phyloP scores from a whole-genome alignment of 2,329 filamentous ascomycete species.

The Fusarium piperis region DNA sequence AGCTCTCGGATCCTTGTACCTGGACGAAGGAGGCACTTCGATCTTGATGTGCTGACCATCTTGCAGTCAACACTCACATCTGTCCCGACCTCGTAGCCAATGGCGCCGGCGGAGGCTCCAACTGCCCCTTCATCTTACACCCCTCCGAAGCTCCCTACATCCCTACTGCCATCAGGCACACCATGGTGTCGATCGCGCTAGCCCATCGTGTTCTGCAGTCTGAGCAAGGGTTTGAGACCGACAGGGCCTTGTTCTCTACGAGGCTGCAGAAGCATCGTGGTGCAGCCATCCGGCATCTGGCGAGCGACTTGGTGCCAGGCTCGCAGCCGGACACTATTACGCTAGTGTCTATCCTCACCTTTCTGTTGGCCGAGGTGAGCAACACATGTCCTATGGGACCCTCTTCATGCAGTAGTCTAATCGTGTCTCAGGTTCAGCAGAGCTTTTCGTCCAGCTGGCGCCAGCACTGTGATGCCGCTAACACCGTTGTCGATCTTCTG shows the following conservation, averaged over 20 bases:
- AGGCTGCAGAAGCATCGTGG: conserved; percentile 27
- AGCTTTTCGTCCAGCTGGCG: conserved; percentile 25
- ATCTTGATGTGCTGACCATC: neutral
- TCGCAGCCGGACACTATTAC: neutral
- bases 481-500: conserved; percentile 12
- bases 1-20: neutral
- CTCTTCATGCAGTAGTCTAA: neutral
- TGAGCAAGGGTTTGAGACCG: neutral
- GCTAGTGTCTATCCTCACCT: conserved; percentile 14
- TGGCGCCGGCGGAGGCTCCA: conserved; percentile 1
- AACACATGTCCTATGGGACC: neutral
- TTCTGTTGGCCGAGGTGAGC: conserved; percentile 27
- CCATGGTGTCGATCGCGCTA: conserved; percentile 22
- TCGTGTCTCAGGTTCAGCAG: conserved; percentile 9
- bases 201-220: conserved; percentile 25
- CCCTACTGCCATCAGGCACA: conserved; percentile 13
- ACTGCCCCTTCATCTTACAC: conserved; percentile 12
- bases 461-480: conserved; percentile 20
- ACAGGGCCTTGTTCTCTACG: conserved; percentile 1
- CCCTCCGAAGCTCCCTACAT: conserved; percentile 4
- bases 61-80: conserved; percentile 24
- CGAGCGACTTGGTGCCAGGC: neutral
- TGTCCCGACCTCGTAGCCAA: conserved; percentile 32
- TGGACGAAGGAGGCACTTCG: neutral
- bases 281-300: conserved; percentile 18